Conservation (phyloP, 1,139 yeast species). For the Pichia sp. region DNA sequence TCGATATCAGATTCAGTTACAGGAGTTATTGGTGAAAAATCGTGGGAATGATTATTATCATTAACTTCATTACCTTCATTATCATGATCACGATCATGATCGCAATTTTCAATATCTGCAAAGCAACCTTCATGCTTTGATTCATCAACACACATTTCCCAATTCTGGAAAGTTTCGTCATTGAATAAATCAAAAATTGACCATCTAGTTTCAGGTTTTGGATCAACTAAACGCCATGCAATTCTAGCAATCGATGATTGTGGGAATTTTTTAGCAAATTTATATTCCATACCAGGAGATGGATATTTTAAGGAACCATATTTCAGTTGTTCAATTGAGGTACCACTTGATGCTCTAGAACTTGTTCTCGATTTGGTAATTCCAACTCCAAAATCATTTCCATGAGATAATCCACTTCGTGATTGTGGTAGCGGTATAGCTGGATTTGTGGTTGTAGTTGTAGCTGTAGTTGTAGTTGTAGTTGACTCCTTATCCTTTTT, state of each 20-base stretch:
- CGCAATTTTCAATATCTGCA: slow-evolving; percentile 10
- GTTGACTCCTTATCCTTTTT: too few species aligned
- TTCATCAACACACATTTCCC: slow-evolving; percentile 61
- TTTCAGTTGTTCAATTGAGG: slow-evolving; percentile 12
- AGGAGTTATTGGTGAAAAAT: background rate
- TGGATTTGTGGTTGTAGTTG: background rate
- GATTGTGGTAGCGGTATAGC: background rate
- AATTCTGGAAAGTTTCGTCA: slow-evolving; percentile 58
- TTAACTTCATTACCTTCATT: background rate
- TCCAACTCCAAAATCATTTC: background rate
- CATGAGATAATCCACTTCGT: background rate
- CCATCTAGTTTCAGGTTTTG: slow-evolving; percentile 48
- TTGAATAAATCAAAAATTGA: slow-evolving; percentile 44
- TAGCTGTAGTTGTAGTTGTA: background rate
- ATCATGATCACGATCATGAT: background rate
- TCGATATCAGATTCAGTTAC: too few species aligned
- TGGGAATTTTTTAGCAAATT: slow-evolving; percentile 59
- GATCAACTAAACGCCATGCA: slow-evolving; percentile 74
- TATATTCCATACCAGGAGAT: slow-evolving; percentile 44
- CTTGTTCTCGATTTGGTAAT: background rate
- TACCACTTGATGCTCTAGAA: slow-evolving; percentile 3
- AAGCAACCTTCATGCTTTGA: slow-evolving; percentile 27
- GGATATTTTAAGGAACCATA: slow-evolving; percentile 6
- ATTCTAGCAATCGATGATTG: slow-evolving; percentile 58
- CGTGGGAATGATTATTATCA: background rate